Conservation (phyloP, 2,329 filamentous ascomycete species). For the Pseudogymnoascus sp. region DNA sequence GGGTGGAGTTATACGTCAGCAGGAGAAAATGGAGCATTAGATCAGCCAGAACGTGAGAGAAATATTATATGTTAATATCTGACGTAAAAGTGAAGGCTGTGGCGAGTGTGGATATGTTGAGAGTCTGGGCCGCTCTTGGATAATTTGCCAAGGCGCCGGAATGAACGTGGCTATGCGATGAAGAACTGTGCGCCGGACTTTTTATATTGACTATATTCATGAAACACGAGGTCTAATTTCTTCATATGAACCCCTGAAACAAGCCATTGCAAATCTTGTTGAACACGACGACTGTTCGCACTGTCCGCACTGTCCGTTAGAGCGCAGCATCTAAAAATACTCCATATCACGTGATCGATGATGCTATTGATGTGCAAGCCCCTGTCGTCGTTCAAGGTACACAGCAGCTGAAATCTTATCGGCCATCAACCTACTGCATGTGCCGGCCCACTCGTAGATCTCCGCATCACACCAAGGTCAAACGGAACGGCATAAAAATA, state of each 20-base stretch:
- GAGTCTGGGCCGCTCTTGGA: not conserved
- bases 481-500: constrained; percentile 4
- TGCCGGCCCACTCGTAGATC: constrained; percentile 1
- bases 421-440: constrained; percentile 1
- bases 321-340: not conserved
- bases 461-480: constrained; percentile 5
- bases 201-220: not conserved
- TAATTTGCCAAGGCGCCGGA: not conserved
- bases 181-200: not conserved
- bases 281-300: not conserved
- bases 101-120: not conserved
- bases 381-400: constrained; percentile 4
- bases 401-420: constrained; percentile 4
- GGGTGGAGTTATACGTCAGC: not conserved
- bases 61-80: not conserved
- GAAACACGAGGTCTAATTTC: not conserved
- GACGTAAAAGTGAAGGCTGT: not conserved
- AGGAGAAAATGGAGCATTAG: constrained; percentile 6
- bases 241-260: not conserved
- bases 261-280: not conserved
- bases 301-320: not conserved
- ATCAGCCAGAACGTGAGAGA: not conserved
- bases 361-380: not conserved
- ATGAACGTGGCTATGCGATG: not conserved
- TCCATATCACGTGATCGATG: not conserved